Conservation (phyloP, 306 rosid genomes). For the Lathyrus sativus region DNA sequence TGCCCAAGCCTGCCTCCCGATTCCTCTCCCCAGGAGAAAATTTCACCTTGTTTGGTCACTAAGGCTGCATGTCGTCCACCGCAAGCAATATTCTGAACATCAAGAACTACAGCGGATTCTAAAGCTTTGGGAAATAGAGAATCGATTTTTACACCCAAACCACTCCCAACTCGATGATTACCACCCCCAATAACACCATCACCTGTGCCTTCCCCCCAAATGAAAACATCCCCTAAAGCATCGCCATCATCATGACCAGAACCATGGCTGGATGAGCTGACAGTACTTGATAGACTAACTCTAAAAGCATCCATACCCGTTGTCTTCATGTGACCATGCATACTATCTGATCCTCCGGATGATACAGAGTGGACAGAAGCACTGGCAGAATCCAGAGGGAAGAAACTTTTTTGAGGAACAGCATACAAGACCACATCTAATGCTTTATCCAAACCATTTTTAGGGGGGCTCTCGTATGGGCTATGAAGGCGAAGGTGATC, state of each 20-base stretch:
- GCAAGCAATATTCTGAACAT: constrained; percentile 93
- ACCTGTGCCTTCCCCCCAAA: constrained; percentile 98
- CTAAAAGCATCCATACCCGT: constrained; percentile 94
- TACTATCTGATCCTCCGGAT: constrained; percentile 95
- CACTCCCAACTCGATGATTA: constrained; percentile 73
- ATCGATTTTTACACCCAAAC: constrained; percentile 70
- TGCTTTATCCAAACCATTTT: constrained; percentile 88
- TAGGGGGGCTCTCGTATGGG: constrained; percentile 96
- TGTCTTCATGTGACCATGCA: constrained; percentile 90
- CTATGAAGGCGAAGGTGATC: constrained; percentile 91
- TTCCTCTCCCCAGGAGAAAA: constrained; percentile 99
- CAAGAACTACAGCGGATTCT: constrained; percentile 94
- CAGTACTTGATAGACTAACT: constrained; percentile 97
- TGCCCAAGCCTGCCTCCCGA: constrained; percentile 99
- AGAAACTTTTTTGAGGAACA: constrained; percentile 87
- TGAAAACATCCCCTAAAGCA: constrained; percentile 96
- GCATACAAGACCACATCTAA: constrained; percentile 78
- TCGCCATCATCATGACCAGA: constrained; percentile 99
- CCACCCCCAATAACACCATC: constrained; percentile 98
- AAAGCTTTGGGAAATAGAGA: constrained; percentile 90
- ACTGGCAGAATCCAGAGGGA: constrained; percentile 92
- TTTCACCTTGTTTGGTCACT: constrained; percentile 96
- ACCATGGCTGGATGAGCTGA: constrained; percentile 99
- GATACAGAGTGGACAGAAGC: constrained; percentile 92
- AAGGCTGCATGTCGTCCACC: constrained; percentile 96